Conservation (phyloP, 2,329 filamentous ascomycete species). For the Orbilia ellipsospora region DNA sequence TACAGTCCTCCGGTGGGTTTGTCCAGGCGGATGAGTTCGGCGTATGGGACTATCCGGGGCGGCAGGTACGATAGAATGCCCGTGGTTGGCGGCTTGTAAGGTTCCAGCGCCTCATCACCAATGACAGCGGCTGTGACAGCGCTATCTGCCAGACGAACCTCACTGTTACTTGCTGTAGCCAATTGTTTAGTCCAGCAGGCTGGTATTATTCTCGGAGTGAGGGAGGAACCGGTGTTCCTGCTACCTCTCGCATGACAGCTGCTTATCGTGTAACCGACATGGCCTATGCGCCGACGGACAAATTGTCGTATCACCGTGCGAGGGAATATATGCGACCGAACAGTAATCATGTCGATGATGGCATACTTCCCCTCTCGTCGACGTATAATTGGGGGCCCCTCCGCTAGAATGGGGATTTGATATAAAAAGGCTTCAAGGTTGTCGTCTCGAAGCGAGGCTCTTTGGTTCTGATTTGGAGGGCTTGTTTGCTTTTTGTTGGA, state of each 20-base stretch:
- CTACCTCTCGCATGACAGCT: conserved; percentile 13
- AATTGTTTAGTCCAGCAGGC: conserved; percentile 26
- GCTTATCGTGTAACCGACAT: conserved; percentile 8
- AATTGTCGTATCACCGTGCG: conserved; percentile 30
- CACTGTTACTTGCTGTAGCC: conserved; percentile 11
- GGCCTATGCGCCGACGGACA: conserved; percentile 13
- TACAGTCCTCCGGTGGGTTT: conserved; percentile 86
- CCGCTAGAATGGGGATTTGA: too few relatives aligned
- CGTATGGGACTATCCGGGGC: conserved; percentile 78
- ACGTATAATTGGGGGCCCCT: background rate
- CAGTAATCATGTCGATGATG: conserved; percentile 19
- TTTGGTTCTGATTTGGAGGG: too few relatives aligned
- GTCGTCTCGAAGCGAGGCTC: too few relatives aligned
- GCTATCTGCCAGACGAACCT: conserved; percentile 54
- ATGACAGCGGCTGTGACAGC: conserved; percentile 30
- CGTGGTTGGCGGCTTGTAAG: conserved; percentile 75
- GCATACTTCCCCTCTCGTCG: background rate
- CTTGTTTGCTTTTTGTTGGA: too few relatives aligned
- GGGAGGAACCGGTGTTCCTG: conserved; percentile 35
- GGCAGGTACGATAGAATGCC: conserved; percentile 79
- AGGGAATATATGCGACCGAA: conserved; percentile 18
- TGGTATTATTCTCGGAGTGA: conserved; percentile 13
- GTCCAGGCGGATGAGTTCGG: conserved; percentile 81
- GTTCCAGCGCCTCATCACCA: conserved; percentile 18
- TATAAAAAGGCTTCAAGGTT: too few relatives aligned